Base-by-base conservation (phyloP, 257 asterid species). In the Plantago ovata region DNA sequence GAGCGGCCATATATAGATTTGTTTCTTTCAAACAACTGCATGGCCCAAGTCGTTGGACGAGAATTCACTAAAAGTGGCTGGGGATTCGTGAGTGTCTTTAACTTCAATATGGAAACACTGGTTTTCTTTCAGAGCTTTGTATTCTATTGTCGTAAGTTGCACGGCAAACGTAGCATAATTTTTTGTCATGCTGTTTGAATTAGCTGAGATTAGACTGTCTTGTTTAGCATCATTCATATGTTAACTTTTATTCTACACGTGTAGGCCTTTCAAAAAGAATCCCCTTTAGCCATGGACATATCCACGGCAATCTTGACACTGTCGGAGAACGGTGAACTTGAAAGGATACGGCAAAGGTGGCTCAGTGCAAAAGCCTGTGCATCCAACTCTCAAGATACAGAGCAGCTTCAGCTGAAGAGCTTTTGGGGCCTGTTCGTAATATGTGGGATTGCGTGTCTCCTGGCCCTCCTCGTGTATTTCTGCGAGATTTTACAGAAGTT, bases 41-140 rank as follows among this genome's bases (percentile, higher is more conserved):
- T 22, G 67, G 81, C 80, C 67, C 87, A 74, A 58, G 43, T 40
- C 6, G 96, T 85, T 38, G 96, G 95, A 28, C 79, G 56, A 45
- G 86, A 83, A 69, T 85, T 88, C 73, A 85, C 96, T 3, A 79
- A 63, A 63, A 81, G 86, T 15, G 90, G 95, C 0, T 82, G 89
- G 96, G 96, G 95, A 56, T 88, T 85, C 41, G 96, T 87, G 63
- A 82, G 95, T 73, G 23, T 57, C 47, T 56, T 50, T 40, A 3
- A 19, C 40, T 13, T 38, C 38, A 6, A 9, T 22, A 50, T 20
- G 19, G n/a, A 50, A 22, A 13, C 16, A 50, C 38, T 50, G 38
- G 13, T 13, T 50, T 36, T 6, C 28, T 50, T 23, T n/a, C 38
- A 22, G 6, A 50, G 38, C 38, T 10, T 6, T 12, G 56, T 54